Base-by-base conservation (phyloP, 2,329 filamentous ascomycete species). In the Ophiostoma perfectum region DNA sequence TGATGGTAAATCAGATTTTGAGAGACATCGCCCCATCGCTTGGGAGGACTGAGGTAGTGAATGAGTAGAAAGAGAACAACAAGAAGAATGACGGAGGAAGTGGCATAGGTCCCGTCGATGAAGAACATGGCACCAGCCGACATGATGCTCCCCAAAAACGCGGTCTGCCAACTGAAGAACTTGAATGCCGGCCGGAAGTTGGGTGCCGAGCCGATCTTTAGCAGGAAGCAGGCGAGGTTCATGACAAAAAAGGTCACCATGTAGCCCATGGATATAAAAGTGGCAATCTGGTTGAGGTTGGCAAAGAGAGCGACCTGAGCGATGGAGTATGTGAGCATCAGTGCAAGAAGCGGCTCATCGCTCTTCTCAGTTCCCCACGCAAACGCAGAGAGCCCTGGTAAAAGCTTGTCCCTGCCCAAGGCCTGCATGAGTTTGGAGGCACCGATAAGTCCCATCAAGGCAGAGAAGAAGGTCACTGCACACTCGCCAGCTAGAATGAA, bases 171-270 rank as follows among this genome's bases (percentile, higher is more conserved):
- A 71, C 87, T 93, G 79, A 96, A 96, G 75, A 93, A 94, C 75
- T 92, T 90, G 77, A 96, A 96, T 0, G 90, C 92, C 0, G 92
- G 92, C 38, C 92, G 84, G 73, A 96, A 96, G 75, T 96, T 96
- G 4, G 92, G 92, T 0, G 92, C 92, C 0, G 92, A 94, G 1
- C 91, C 90, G 68, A 96, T 89, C 76, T 94, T 94, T 68, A 96
- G 82, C 1, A 96, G 80, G 74, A 96, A 96, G 73, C 92, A 96
- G 6, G 92, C 92, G 8, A 96, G 78, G 72, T 96, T 96, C 78
- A 91, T 95, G 55, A 94, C 90, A 66, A 96, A 85, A 74, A 96
- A 96, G 0, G 92, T 96, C 89, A 85, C 85, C 74, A 95, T 86
- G 75, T 95, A 96, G 16, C 91, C 90, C 90, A 96, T 96, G 1